Base-by-base conservation (phyloP, 2,329 filamentous ascomycete species). In the Microdochium paspali region DNA sequence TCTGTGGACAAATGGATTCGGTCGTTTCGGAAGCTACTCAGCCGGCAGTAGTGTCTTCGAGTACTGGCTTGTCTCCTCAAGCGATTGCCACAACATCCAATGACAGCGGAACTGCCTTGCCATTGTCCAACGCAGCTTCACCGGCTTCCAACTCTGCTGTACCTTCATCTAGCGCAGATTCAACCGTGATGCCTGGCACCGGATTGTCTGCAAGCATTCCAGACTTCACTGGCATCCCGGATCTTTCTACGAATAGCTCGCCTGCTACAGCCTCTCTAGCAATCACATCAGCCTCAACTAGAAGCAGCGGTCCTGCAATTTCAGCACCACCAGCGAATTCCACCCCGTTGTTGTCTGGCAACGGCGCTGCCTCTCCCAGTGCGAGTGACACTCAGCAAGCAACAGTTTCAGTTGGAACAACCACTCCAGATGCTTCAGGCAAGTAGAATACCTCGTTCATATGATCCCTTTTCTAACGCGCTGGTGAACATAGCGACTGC, bases 1-100 rank as follows among this genome's bases (percentile, higher is more conserved):
- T 58, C 9, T 61, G 59, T 45, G 54, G 51, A 26, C 45, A 53
- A 15, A 58, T 57, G 44, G 47, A 52, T 45, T 54, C 54, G n/a
- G 51, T 45, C 1, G 44, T 53, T 12, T 24, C 35, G 24, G 46
- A 46, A 28, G 50, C 45, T 7, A 44, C 45, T 3, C 39, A 21
- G 21, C 45, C 45, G 39, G 35, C 51, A 21, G 18, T 51, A 9
- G 49, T 48, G 26, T 47, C 47, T 21, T 21, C 44, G 20, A 42
- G 24, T 30, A 28, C 35, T 28, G 35, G 7, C 3, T 24, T 25
- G 23, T 25, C 42, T 25, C 15, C 23, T 20, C n/a, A 21, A 15
- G 23, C 21, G n/a, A 25, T 21, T 9, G 21, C 23, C 21, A 44
- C 25, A 32, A 46, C 45, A 24, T 35, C 24, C 4, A 28, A 6